These are phyloP conservation scores for Saturnispora besseyi DNA, from an alignment of 805 yeast genomes.

Conservation along the genomic window DNA sequence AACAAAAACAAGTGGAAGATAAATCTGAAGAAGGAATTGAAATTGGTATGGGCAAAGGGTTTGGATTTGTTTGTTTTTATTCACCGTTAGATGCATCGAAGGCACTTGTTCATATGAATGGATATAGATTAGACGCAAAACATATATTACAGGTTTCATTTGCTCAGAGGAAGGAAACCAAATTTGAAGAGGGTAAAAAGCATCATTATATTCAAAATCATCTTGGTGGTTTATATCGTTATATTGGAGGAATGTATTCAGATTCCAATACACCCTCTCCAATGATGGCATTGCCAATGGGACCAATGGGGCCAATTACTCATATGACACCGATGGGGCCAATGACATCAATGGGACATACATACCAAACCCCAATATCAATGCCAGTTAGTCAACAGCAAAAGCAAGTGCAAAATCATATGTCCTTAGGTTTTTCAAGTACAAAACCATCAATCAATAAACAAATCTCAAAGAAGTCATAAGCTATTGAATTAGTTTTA, in stretches of 20 bases:
- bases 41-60: slow-evolving; percentile 51
- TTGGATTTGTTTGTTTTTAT: slow-evolving; percentile 74
- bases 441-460: not conserved
- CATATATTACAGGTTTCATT: slow-evolving; percentile 45
- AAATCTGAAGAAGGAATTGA: slow-evolving; percentile 3
- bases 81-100: slow-evolving; percentile 55
- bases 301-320: slow-evolving; percentile 5
- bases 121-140: slow-evolving; percentile 32
- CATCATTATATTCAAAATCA: slow-evolving; percentile 31
- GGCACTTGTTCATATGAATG: slow-evolving; percentile 60
- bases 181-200: slow-evolving; percentile 28
- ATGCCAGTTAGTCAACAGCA: not conserved
- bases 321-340: not conserved
- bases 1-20: slow-evolving; percentile 2
- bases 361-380: not conserved
- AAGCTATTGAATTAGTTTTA: not conserved
- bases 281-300: slow-evolving; percentile 1
- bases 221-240: slow-evolving; percentile 22
- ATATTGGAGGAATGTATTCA: slow-evolving; percentile 16
- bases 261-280: slow-evolving; percentile 1
- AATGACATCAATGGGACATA: slow-evolving; percentile 2
- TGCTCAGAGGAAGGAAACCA: slow-evolving; percentile 65
- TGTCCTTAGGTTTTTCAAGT: not conserved
- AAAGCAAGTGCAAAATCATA: not conserved
- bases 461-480: not conserved